These are phyloP conservation scores for Leccinum disarticulatum DNA, from an alignment of 768 basidiomycete species.

Conservation along the genomic window DNA sequence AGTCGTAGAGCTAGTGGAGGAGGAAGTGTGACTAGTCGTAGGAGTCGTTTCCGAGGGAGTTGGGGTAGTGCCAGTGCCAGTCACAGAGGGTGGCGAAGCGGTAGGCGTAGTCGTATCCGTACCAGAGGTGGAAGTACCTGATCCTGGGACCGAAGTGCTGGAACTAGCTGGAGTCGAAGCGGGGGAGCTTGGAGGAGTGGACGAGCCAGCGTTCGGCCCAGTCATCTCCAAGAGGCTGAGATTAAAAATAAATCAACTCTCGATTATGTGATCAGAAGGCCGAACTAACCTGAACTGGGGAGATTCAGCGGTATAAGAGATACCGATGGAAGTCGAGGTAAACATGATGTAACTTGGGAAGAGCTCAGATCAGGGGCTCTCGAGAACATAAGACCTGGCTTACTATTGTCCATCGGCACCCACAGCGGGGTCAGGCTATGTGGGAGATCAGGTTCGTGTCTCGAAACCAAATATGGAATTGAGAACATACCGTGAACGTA, in stretches of 20 bases:
- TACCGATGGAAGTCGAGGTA: constrained; percentile 33
- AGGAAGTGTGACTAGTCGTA: neutral
- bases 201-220: constrained; percentile 41
- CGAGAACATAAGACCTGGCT: constrained; percentile 19
- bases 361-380: constrained; percentile 3
- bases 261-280: neutral
- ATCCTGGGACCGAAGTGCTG: constrained; percentile 1
- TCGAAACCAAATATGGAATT: neutral
- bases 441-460: neutral
- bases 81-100: constrained; percentile 30
- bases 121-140: constrained; percentile 18
- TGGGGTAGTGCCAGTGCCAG: constrained; percentile 23
- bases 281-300: constrained; percentile 53
- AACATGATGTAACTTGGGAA: constrained; percentile 60
- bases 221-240: constrained; percentile 56
- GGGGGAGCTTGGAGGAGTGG: constrained; percentile 13
- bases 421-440: constrained; percentile 54
- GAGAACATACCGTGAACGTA: constrained; percentile 48
- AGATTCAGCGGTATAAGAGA: constrained; percentile 45
- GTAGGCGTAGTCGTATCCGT: neutral
- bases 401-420: constrained; percentile 61
- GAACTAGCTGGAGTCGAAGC: neutral
- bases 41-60: neutral
- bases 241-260: neutral
- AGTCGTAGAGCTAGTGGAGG: neutral